Evolutionary conservation across 1,284 basidiomycete genomes (phyloP).

Genomic region (Leccinum insigne): DNA sequence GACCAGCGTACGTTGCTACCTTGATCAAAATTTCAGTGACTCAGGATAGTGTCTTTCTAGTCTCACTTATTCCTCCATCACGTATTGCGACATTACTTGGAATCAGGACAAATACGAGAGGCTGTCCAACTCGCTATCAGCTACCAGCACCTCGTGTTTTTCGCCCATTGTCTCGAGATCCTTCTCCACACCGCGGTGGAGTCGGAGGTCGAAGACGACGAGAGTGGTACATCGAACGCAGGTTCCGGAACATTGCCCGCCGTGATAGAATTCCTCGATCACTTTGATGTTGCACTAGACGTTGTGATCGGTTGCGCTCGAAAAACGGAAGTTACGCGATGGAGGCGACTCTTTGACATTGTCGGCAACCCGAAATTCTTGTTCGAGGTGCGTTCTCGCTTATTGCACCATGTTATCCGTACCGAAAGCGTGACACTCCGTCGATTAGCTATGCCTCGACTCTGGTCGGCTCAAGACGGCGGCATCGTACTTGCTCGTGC

Average conservation of each 20-base stretch:
- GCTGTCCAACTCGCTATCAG: conserved; percentile 88
- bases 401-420: background rate
- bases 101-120: conserved; percentile 66
- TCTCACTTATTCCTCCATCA: conserved; percentile 96
- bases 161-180: conserved; percentile 93
- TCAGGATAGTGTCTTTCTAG: conserved; percentile 38
- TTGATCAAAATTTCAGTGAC: background rate
- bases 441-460: conserved; percentile 69
- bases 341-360: conserved; percentile 86
- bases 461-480: conserved; percentile 85
- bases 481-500: conserved; percentile 89
- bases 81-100: conserved; percentile 85
- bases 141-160: conserved; percentile 90
- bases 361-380: conserved; percentile 89
- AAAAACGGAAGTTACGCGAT: conserved; percentile 94
- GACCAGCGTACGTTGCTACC: conserved; percentile 67
- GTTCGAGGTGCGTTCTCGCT: conserved; percentile 69
- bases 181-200: conserved; percentile 94
- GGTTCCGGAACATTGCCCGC: conserved; percentile 50
- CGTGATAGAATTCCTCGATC: conserved; percentile 91
- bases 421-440: background rate
- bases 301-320: conserved; percentile 96
- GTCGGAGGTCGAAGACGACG: conserved; percentile 59
- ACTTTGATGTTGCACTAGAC: conserved; percentile 89
- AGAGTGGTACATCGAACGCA: conserved; percentile 29